Evolutionary conservation across 495 filamentous ascomycete genomes (phyloP).

Genomic region (Aspergillus campestris): DNA sequence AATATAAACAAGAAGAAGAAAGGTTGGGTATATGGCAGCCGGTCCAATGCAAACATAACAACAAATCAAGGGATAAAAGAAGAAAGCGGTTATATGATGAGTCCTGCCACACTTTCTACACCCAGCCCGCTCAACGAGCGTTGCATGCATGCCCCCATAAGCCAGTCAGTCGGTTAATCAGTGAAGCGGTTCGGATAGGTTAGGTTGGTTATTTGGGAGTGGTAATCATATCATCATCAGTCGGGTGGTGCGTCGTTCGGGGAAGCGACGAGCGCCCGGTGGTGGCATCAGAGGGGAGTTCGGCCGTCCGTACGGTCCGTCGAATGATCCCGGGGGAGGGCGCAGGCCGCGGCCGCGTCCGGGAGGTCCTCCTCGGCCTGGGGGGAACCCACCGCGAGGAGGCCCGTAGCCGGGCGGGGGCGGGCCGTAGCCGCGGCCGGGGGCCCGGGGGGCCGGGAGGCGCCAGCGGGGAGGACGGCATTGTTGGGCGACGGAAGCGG

Average conservation of each 20-base stretch:
- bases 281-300: slow-evolving; percentile 15
- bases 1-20: slow-evolving; percentile 2
- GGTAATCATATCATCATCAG: slow-evolving; percentile 72
- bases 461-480: slow-evolving; percentile 23
- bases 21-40: slow-evolving; percentile 6
- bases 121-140: no score
- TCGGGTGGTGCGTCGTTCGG: slow-evolving; percentile 73
- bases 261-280: slow-evolving; percentile 38
- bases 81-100: neutral
- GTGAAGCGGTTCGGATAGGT: no score
- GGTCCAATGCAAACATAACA: neutral
- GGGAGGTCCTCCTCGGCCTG: slow-evolving; percentile 19
- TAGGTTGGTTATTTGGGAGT: no score
- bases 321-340: slow-evolving; percentile 13
- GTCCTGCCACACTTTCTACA: neutral
- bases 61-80: neutral
- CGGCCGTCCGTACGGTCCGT: slow-evolving; percentile 15
- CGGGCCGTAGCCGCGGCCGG: slow-evolving; percentile 10
- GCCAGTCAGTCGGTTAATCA: slow-evolving; percentile 1
- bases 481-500: slow-evolving; percentile 22
- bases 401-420: slow-evolving; percentile 20
- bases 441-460: slow-evolving; percentile 3
- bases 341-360: slow-evolving; percentile 4
- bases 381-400: slow-evolving; percentile 9
- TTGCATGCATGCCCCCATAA: no score